Conservation (phyloP, 495 filamentous ascomycete genomes). For the Aspergillus affinis region DNA sequence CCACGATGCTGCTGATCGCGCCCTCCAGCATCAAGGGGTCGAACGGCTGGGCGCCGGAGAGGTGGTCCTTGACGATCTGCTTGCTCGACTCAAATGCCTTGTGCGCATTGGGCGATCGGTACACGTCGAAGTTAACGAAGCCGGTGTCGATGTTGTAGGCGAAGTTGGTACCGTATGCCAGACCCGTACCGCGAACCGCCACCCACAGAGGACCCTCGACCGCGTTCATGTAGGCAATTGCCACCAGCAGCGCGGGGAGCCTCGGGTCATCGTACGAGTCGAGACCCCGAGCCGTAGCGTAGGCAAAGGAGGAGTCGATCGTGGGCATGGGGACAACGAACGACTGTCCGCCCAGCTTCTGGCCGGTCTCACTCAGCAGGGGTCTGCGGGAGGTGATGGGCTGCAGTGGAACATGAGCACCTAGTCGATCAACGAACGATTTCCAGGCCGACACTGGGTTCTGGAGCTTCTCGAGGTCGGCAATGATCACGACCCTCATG, state of each 20-base stretch:
- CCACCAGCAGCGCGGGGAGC: slow-evolving; percentile 82
- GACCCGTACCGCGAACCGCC: slow-evolving; percentile 83
- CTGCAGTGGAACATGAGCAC: slow-evolving; percentile 47
- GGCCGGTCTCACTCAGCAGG: slow-evolving; percentile 69
- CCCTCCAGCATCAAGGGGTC: slow-evolving; percentile 85
- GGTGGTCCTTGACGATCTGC: slow-evolving; percentile 68
- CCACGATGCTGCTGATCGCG: slow-evolving; percentile 83
- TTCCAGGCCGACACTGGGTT: slow-evolving; percentile 87
- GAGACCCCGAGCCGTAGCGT: slow-evolving; percentile 72
- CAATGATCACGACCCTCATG: slow-evolving; percentile 79
- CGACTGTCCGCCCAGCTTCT: slow-evolving; percentile 66
- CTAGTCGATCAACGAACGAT: slow-evolving; percentile 52
- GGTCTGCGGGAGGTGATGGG: slow-evolving; percentile 59
- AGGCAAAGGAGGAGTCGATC: slow-evolving; percentile 88
- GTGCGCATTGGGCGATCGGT: slow-evolving; percentile 84
- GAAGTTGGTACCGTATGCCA: slow-evolving; percentile 86
- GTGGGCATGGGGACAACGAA: slow-evolving; percentile 88
- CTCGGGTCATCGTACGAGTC: slow-evolving; percentile 71
- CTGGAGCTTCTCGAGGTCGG: slow-evolving; percentile 71
- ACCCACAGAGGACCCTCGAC: slow-evolving; percentile 94
- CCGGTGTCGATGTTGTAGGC: slow-evolving; percentile 72
- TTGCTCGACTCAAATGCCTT: slow-evolving; percentile 80
- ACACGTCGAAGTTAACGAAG: slow-evolving; percentile 76
- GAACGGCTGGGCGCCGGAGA: slow-evolving; percentile 60
- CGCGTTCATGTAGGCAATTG: slow-evolving; percentile 84